Percentiles rank a stretch among this genome's conserved stretches.
phyloP scores from a whole-genome alignment of 495 filamentous ascomycete species.

The Podospora fimiseda region DNA sequence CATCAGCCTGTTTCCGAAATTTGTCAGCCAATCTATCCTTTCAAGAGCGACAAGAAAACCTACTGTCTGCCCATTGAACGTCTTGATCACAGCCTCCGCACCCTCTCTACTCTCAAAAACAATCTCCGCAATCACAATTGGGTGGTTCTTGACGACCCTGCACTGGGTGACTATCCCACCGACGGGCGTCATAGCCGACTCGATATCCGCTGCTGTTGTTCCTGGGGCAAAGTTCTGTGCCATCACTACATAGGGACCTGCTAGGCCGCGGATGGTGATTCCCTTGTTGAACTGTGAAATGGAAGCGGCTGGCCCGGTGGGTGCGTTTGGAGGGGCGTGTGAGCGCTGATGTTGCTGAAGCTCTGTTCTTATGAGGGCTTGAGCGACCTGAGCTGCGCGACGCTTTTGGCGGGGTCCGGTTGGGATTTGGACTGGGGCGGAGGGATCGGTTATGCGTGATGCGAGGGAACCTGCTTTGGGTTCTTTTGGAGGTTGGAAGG shows the following conservation, averaged over 20 bases:
- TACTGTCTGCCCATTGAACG: conserved; percentile 84
- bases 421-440: conserved; percentile 11
- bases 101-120: conserved; percentile 68
- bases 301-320: not conserved
- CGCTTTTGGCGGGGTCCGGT: conserved; percentile 21
- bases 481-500: conserved; percentile 29
- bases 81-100: conserved; percentile 73
- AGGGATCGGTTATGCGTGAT: conserved; percentile 37
- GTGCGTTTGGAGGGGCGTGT: conserved; percentile 3
- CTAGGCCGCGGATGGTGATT: conserved; percentile 71
- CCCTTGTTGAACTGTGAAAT: conserved; percentile 34
- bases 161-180: conserved; percentile 68
- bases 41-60: not conserved
- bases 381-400: conserved; percentile 28
- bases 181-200: conserved; percentile 70
- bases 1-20: conserved; percentile 60
- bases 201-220: conserved; percentile 91
- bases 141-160: conserved; percentile 59
- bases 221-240: conserved; percentile 87
- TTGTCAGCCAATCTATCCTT: conserved; percentile 7
- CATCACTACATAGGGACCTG: conserved; percentile 75
- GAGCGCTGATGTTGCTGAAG: conserved; percentile 21
- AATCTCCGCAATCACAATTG: conserved; percentile 82
- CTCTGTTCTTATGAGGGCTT: conserved; percentile 26
- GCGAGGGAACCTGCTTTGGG: conserved; percentile 34